Evolutionary conservation across 2,329 filamentous ascomycete genomes (phyloP).

Genomic region (Nothopassalora personata): DNA sequence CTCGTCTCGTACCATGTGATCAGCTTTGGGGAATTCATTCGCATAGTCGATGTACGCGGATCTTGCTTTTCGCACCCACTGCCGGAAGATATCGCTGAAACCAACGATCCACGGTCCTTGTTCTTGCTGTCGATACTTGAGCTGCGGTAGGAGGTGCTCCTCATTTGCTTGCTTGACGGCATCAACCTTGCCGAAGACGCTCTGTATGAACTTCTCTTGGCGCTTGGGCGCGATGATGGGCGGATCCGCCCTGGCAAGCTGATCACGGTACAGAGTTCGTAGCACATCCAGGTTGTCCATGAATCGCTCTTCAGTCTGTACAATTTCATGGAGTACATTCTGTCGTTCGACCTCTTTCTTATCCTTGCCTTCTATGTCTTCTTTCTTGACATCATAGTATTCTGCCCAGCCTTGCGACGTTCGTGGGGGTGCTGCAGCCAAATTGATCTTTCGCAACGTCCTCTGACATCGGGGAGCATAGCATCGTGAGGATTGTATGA

Average conservation of each 20-base stretch:
- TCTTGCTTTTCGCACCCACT: constrained; percentile 95
- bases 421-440: constrained; percentile 66
- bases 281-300: constrained; percentile 87
- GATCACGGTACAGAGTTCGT: constrained; percentile 77
- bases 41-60: constrained; percentile 88
- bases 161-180: constrained; percentile 86
- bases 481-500: constrained; percentile 63
- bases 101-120: constrained; percentile 92
- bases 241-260: constrained; percentile 65
- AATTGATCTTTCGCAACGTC: constrained; percentile 88
- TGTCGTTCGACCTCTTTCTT: constrained; percentile 91
- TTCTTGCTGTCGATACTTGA: constrained; percentile 95
- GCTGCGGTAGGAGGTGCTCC: constrained; percentile 81
- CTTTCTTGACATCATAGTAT: constrained; percentile 78
- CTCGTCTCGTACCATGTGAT: constrained; percentile 78
- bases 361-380: constrained; percentile 63
- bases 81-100: constrained; percentile 94
- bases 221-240: constrained; percentile 75
- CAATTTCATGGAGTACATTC: constrained; percentile 91
- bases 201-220: constrained; percentile 70
- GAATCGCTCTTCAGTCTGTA: constrained; percentile 85
- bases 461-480: constrained; percentile 92
- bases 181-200: constrained; percentile 89
- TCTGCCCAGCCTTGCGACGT: constrained; percentile 77
- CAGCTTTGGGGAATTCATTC: constrained; percentile 76